These are phyloP conservation scores for Astrephomene gubernaculifera DNA, from an alignment of 139 green algal genomes.

Conservation along the genomic window DNA sequence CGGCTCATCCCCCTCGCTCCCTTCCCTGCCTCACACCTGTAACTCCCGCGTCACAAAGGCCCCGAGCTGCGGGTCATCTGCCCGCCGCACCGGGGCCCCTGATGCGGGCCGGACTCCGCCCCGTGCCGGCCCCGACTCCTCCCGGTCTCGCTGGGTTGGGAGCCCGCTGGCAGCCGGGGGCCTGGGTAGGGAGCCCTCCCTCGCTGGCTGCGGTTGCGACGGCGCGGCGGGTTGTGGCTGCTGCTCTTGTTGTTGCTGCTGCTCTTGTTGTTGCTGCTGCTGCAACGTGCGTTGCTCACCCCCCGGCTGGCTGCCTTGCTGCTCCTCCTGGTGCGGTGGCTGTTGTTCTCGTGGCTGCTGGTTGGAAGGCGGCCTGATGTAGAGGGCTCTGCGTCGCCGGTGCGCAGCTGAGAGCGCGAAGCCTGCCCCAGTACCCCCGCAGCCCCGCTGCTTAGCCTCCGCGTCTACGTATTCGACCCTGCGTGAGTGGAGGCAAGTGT, in stretches of 20 bases:
- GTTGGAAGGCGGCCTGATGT: not conserved
- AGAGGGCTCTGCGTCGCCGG: slow-evolving; percentile 11
- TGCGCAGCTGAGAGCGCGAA: not conserved
- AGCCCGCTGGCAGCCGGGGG: not conserved
- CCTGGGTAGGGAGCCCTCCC: not conserved
- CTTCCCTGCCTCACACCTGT: not conserved
- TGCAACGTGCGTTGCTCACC: not conserved
- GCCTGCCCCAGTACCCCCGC: not conserved
- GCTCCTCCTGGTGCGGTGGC: too few species aligned
- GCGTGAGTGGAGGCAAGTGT: not conserved
- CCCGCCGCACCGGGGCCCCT: not conserved
- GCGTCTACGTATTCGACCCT: slow-evolving; percentile 30
- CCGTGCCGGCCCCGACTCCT: not conserved
- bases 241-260: not conserved
- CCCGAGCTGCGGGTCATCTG: slow-evolving; percentile 27
- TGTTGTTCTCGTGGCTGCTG: not conserved
- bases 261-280: too few species aligned
- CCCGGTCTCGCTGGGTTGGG: not conserved
- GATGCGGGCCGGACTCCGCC: not conserved
- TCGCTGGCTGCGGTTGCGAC: not conserved
- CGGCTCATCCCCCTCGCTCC: not conserved
- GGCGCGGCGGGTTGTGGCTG: not conserved
- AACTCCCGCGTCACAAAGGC: slow-evolving; percentile 37
- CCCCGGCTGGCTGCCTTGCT: not conserved
- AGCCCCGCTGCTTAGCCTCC: not conserved